These are phyloP conservation scores for Hymenochaete sp. DNA, from an alignment of 1,284 basidiomycete genomes.

Conservation along the genomic window DNA sequence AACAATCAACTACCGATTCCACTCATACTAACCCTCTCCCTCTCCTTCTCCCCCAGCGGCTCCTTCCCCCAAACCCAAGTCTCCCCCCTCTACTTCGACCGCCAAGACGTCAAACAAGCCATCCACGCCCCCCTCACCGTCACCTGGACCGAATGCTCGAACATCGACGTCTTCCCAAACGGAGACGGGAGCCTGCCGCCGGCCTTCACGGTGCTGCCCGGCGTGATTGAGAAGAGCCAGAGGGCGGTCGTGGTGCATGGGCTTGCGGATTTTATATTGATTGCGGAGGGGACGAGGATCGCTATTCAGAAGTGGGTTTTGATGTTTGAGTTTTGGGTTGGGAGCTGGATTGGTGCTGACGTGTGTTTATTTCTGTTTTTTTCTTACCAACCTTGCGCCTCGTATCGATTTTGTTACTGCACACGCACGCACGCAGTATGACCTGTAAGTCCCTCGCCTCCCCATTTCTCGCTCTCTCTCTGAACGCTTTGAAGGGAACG, in stretches of 20 bases:
- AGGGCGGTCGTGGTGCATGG: slow-evolving; percentile 32
- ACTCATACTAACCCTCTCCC: slow-evolving; percentile 24
- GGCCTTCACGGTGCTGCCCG: slow-evolving; percentile 31
- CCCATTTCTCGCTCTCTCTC: too few relatives aligned
- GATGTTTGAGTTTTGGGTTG: too few relatives aligned
- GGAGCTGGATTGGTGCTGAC: too few relatives aligned
- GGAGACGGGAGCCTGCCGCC: slow-evolving; percentile 32
- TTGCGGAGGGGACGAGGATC: slow-evolving; percentile 51
- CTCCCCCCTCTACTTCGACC: slow-evolving; percentile 20
- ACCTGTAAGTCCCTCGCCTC: too few relatives aligned
- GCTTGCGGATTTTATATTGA: slow-evolving; percentile 41
- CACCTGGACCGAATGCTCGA: slow-evolving; percentile 40
- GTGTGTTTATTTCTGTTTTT: too few relatives aligned
- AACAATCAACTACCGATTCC: slow-evolving; percentile 40
- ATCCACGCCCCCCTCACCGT: slow-evolving; percentile 55
- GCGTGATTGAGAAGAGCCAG: slow-evolving; percentile 33
- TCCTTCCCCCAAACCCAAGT: slow-evolving; percentile 29
- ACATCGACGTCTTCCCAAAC: slow-evolving; percentile 39
- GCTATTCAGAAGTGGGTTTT: too few relatives aligned
- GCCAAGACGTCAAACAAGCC: slow-evolving; percentile 42
- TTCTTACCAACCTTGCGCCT: slow-evolving; percentile 3
- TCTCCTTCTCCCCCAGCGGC: slow-evolving; percentile 17
- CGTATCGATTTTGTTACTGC: neutral
- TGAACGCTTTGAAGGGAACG: too few relatives aligned
- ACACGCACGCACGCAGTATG: slow-evolving; percentile 27